Evolutionary conservation across 2,329 filamentous ascomycete genomes (phyloP).

Genomic region (Aspergillus sp.): DNA sequence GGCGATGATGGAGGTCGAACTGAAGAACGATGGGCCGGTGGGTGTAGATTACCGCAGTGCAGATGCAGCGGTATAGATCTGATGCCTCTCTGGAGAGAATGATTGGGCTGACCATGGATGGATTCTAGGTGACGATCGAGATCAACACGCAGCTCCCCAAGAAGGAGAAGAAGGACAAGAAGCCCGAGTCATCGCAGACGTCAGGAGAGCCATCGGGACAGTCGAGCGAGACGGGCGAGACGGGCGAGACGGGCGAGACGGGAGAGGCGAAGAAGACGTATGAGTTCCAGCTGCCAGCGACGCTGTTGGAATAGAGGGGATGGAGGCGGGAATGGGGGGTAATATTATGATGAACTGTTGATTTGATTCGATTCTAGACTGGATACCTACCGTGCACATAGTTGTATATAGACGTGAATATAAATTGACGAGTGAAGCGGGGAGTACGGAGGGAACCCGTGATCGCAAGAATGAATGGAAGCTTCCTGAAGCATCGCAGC

Average conservation of each 20-base stretch:
- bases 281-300: conserved; percentile 26
- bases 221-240: conserved; percentile 10
- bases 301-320: conserved; percentile 21
- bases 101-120: no score
- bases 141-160: conserved; percentile 48
- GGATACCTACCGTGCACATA: neutral
- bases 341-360: neutral
- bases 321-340: neutral
- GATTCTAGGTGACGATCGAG: conserved; percentile 42
- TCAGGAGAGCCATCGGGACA: conserved; percentile 6
- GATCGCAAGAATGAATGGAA: conserved; percentile 32
- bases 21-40: conserved; percentile 82
- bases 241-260: conserved; percentile 11
- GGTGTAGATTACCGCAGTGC: conserved; percentile 59
- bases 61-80: conserved; percentile 54
- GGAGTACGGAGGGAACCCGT: neutral
- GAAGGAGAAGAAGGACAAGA: conserved; percentile 26
- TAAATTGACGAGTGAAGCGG: neutral
- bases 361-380: neutral
- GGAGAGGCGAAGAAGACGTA: conserved; percentile 14
- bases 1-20: conserved; percentile 96
- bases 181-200: conserved; percentile 10
- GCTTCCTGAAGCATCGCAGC: conserved; percentile 38
- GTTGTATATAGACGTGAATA: neutral
- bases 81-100: conserved; percentile 24